Percentiles rank a stretch among this genome's conserved stretches.
Evolutionary conservation across 352 stramenopile genomes (phyloP).

Genomic region (Phytophthora foliorum): DNA sequence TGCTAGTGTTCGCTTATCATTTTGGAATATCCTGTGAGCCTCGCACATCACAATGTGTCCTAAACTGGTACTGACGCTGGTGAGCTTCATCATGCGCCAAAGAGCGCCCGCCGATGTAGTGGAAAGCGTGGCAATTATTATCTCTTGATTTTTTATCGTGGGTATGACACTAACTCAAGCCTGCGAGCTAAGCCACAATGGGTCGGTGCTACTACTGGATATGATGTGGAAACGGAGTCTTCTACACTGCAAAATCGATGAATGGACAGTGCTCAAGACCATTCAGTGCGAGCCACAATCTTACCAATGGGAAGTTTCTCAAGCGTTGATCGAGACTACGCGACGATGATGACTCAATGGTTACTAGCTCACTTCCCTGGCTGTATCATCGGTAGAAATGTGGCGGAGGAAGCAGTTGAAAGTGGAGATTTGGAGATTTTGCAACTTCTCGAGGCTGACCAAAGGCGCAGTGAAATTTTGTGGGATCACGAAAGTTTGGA

Average conservation of each 20-base stretch:
- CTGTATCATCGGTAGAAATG: not conserved
- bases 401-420: conserved; percentile 21
- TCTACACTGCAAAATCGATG: not conserved
- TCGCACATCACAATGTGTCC: not conserved
- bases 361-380: conserved; percentile 16
- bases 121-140: not conserved
- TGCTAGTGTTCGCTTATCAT: too few relatives aligned
- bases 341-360: conserved; percentile 12
- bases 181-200: not conserved
- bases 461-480: not conserved
- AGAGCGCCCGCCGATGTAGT: not conserved
- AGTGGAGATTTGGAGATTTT: conserved; percentile 11
- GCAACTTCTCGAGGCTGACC: conserved; percentile 18
- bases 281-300: conserved; percentile 17
- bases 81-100: conserved; percentile 4
- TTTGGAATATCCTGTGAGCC: too few relatives aligned
- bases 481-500: conserved; percentile 1
- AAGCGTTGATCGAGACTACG: not conserved
- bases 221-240: conserved; percentile 19
- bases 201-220: conserved; percentile 10
- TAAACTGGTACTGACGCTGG: conserved; percentile 5
- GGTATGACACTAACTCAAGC: conserved; percentile 7
- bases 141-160: conserved; percentile 3
- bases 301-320: conserved; percentile 7
- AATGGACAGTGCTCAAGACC: conserved; percentile 14